Evolutionary conservation across 2,329 filamentous ascomycete genomes (phyloP).

Genomic region (Ophiocordyceps camponoti-saundersi): DNA sequence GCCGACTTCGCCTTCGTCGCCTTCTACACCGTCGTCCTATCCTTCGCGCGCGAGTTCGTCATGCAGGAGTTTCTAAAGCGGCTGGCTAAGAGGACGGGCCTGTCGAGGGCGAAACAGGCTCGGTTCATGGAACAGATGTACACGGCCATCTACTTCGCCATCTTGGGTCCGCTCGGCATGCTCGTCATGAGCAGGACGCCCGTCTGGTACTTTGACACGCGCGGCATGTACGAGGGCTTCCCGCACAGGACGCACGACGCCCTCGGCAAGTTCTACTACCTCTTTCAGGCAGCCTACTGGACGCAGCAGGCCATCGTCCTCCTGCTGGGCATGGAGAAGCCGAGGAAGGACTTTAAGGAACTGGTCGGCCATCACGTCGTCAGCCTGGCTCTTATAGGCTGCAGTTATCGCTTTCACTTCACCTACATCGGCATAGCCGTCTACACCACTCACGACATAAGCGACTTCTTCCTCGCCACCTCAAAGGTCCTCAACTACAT

Average conservation of each 20-base stretch:
- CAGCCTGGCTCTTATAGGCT: slow-evolving; percentile 63
- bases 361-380: slow-evolving; percentile 84
- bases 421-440: slow-evolving; percentile 88
- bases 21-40: slow-evolving; percentile 81
- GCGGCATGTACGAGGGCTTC: slow-evolving; percentile 76
- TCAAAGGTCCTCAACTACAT: slow-evolving; percentile 89
- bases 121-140: slow-evolving; percentile 96
- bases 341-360: slow-evolving; percentile 87
- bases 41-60: slow-evolving; percentile 87
- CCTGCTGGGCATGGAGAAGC: slow-evolving; percentile 76
- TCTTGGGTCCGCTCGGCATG: slow-evolving; percentile 69
- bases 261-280: slow-evolving; percentile 85
- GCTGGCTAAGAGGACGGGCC: slow-evolving; percentile 50
- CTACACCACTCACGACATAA: slow-evolving; percentile 88
- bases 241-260: slow-evolving; percentile 70
- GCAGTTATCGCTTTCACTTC: slow-evolving; percentile 93
- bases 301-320: slow-evolving; percentile 84
- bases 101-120: slow-evolving; percentile 63
- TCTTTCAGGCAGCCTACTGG: slow-evolving; percentile 92
- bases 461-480: slow-evolving; percentile 87
- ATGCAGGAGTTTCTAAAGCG: slow-evolving; percentile 83
- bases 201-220: slow-evolving; percentile 90
- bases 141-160: slow-evolving; percentile 74
- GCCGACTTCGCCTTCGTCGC: slow-evolving; percentile 74
- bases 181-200: slow-evolving; percentile 86